phyloP scores from a whole-genome alignment of 2,329 filamentous ascomycete genomes.

The Clonostachys rhizophaga region DNA sequence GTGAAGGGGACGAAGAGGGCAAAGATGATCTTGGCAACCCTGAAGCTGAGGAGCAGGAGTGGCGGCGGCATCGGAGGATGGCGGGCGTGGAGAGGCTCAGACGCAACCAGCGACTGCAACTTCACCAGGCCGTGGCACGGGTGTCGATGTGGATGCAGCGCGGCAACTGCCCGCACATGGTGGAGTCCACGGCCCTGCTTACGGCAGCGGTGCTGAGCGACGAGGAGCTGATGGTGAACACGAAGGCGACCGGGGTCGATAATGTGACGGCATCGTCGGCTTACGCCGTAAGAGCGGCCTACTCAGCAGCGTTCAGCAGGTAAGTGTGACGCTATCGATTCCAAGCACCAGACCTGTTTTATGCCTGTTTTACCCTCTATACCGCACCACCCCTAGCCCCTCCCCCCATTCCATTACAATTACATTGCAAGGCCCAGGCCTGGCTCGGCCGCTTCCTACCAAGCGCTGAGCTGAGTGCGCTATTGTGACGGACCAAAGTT shows the following conservation, averaged over 20 bases:
- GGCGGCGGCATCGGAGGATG: slow-evolving; percentile 7
- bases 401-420: background rate
- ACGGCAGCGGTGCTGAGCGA: slow-evolving; percentile 66
- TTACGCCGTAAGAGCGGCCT: slow-evolving; percentile 63
- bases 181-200: slow-evolving; percentile 74
- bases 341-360: background rate
- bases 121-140: slow-evolving; percentile 46
- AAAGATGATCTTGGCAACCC: background rate
- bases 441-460: too few relatives aligned
- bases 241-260: slow-evolving; percentile 4
- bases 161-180: slow-evolving; percentile 70
- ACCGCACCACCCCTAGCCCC: background rate
- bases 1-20: slow-evolving; percentile 1
- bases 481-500: background rate
- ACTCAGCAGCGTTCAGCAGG: slow-evolving; percentile 72
- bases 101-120: slow-evolving; percentile 11
- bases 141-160: slow-evolving; percentile 68
- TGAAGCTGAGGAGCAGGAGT: slow-evolving; percentile 1
- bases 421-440: background rate
- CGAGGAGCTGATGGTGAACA: slow-evolving; percentile 18
- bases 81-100: background rate
- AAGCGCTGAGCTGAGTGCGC: too few relatives aligned
- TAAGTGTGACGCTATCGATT: slow-evolving; percentile 28
- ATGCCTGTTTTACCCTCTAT: background rate
- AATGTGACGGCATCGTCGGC: slow-evolving; percentile 33